Evolutionary conservation across 2,329 filamentous ascomycete genomes (phyloP).

Genomic region (Ramichloridium luteum): DNA sequence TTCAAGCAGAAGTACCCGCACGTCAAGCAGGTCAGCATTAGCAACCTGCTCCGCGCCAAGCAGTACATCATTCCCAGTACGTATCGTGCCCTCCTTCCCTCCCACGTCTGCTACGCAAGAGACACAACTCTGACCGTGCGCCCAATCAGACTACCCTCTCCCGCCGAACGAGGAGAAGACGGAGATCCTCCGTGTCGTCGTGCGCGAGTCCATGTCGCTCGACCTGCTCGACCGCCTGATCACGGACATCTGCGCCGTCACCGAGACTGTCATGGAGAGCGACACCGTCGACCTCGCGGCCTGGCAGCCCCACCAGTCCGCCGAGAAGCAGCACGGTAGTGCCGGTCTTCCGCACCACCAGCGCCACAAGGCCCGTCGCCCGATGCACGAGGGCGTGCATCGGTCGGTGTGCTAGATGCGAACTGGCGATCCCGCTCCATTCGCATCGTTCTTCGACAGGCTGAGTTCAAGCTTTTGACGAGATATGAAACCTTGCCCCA

Average conservation of each 20-base stretch:
- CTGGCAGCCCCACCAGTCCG: slow-evolving; percentile 31
- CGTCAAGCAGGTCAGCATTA: slow-evolving; percentile 52
- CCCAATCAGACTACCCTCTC: slow-evolving; percentile 47
- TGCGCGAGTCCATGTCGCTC: slow-evolving; percentile 56
- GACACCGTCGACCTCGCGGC: slow-evolving; percentile 40
- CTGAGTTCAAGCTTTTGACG: too few species aligned
- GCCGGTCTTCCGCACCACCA: slow-evolving; percentile 28
- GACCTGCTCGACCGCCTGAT: slow-evolving; percentile 54
- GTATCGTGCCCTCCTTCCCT: too few species aligned
- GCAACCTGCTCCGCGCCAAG: slow-evolving; percentile 50
- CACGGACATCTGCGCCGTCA: slow-evolving; percentile 47
- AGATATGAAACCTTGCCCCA: too few species aligned
- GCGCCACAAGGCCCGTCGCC: slow-evolving; percentile 33
- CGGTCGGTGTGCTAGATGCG: slow-evolving; percentile 37
- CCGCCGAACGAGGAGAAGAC: slow-evolving; percentile 49
- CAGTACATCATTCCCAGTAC: slow-evolving; percentile 59
- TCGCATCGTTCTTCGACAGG: too few species aligned
- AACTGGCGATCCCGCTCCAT: too few species aligned
- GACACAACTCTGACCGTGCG: neutral
- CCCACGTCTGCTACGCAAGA: neutral
- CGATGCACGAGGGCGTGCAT: slow-evolving; percentile 38
- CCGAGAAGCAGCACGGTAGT: slow-evolving; percentile 33
- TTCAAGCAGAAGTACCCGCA: slow-evolving; percentile 50
- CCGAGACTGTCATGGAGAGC: slow-evolving; percentile 47
- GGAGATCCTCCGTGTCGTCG: slow-evolving; percentile 56